phyloP scores from a whole-genome alignment of 176 grass and related monocot genomes.

The Phyllostachys edulis region DNA sequence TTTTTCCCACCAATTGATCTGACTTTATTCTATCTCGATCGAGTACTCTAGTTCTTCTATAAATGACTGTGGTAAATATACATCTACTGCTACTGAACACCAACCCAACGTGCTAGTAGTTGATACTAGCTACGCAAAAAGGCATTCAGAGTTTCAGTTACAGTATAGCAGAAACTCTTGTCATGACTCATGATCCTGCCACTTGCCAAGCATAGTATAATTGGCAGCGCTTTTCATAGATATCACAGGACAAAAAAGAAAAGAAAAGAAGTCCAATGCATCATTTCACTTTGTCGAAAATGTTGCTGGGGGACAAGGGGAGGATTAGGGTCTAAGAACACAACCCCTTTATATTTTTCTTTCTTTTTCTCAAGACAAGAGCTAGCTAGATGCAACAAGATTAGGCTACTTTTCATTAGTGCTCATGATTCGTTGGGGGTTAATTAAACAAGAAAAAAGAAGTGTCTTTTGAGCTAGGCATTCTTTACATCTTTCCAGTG shows the following conservation, averaged over 20 bases:
- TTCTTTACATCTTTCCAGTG: background rate
- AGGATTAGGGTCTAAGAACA: conserved; percentile 13
- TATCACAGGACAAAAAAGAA: conserved; percentile 10
- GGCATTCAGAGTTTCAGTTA: background rate
- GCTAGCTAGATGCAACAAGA: background rate
- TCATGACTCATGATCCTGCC: no score
- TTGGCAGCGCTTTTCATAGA: conserved; percentile 36
- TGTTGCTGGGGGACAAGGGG: background rate
- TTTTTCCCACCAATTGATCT: background rate
- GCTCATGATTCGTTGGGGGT: conserved; percentile 2
- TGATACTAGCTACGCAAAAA: background rate
- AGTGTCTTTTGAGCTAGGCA: background rate
- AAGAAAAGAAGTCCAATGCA: conserved; percentile 9
- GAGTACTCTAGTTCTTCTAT: background rate
- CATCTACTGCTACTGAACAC: background rate
- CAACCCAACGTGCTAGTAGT: background rate
- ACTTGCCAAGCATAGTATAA: background rate
- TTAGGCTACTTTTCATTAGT: background rate
- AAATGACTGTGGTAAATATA: no score
- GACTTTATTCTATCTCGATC: background rate
- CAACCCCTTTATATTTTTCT: background rate
- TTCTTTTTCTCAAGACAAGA: background rate
- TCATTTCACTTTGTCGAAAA: conserved; percentile 43
- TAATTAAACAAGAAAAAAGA: background rate
- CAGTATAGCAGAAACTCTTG: background rate